Conservation (phyloP, 768 basidiomycete genomes). For the Tylopilus vinaceipallidus region DNA sequence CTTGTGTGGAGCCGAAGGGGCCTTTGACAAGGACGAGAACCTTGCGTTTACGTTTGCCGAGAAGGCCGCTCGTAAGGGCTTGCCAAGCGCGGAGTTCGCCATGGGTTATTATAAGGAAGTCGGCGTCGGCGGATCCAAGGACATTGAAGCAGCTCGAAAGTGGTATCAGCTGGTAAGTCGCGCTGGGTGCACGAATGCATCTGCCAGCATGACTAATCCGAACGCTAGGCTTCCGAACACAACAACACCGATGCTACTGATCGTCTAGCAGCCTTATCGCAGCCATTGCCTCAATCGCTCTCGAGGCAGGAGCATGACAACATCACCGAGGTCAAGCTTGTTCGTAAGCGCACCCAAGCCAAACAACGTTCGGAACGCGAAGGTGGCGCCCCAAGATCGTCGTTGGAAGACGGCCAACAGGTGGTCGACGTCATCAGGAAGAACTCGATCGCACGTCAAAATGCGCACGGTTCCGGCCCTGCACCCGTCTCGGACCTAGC, state of each 20-base stretch:
- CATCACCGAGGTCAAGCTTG: constrained; percentile 76
- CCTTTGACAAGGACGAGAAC: constrained; percentile 83
- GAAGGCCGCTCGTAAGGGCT: constrained; percentile 72
- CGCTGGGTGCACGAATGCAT: not conserved
- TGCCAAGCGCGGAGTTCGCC: constrained; percentile 88
- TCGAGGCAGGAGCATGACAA: constrained; percentile 79
- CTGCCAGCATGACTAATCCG: not conserved
- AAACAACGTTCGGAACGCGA: constrained; percentile 48
- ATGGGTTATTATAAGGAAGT: constrained; percentile 96
- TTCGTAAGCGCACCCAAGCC: constrained; percentile 77
- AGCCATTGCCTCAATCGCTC: constrained; percentile 59
- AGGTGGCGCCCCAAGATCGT: constrained; percentile 6
- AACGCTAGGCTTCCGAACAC: constrained; percentile 64
- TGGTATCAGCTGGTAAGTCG: constrained; percentile 73
- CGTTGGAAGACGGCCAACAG: constrained; percentile 37
- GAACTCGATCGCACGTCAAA: constrained; percentile 38
- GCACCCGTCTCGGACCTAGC: constrained; percentile 1
- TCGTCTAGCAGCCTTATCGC: constrained; percentile 66
- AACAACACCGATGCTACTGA: constrained; percentile 80
- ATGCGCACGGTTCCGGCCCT: constrained; percentile 11
- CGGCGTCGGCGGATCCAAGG: constrained; percentile 74
- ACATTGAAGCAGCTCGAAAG: constrained; percentile 58
- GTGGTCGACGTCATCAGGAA: constrained; percentile 57
- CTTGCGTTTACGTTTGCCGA: constrained; percentile 89
- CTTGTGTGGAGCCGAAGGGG: constrained; percentile 75